phyloP scores from a whole-genome alignment of 1,284 basidiomycete genomes.

The Melampsora larici-populina region DNA sequence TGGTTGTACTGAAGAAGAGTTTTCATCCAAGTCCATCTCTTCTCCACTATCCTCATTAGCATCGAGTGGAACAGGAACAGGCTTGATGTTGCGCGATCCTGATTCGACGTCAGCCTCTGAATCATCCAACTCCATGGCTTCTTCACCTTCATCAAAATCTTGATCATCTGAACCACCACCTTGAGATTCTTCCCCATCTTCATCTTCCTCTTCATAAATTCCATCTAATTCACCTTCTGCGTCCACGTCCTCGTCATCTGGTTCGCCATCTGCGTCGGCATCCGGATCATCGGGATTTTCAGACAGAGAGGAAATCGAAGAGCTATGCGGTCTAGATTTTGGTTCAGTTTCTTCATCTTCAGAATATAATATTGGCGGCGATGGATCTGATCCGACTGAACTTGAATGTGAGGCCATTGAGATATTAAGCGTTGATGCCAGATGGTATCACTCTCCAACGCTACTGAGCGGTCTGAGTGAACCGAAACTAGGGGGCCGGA shows the following conservation, averaged over 20 bases:
- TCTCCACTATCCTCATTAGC: constrained; percentile 30
- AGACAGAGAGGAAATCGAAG: constrained; percentile 28
- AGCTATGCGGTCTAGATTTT: neutral
- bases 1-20: constrained; percentile 17
- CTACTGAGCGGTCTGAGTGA: too few relatives aligned
- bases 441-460: too few relatives aligned
- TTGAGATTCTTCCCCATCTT: constrained; percentile 6
- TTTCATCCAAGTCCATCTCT: constrained; percentile 40
- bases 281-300: constrained; percentile 26
- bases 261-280: constrained; percentile 37
- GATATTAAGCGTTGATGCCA: too few relatives aligned
- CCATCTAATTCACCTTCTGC: constrained; percentile 21
- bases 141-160: constrained; percentile 14
- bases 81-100: too few relatives aligned
- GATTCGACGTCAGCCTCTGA: too few relatives aligned
- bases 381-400: neutral
- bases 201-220: constrained; percentile 26
- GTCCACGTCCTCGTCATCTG: constrained; percentile 36
- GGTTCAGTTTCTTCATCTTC: neutral
- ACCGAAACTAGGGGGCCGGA: too few relatives aligned
- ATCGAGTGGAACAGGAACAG: neutral
- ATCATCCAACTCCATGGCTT: neutral
- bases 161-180: neutral
- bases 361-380: neutral
- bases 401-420: neutral